phyloP scores from a whole-genome alignment of 345 rosid species.

The Rhodamnia argentea region DNA sequence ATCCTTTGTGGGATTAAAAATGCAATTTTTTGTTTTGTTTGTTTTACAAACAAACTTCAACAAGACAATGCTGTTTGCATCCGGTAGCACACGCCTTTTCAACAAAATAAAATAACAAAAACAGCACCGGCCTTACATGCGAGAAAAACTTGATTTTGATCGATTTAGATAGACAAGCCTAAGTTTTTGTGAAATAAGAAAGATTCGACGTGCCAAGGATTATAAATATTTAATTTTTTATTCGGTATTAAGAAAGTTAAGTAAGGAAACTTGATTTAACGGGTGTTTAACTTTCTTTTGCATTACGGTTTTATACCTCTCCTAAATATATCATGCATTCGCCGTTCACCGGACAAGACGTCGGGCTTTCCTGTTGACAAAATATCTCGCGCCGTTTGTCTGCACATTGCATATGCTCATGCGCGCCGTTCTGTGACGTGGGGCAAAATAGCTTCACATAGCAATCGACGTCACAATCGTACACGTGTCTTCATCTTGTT shows the following conservation, averaged over 20 bases:
- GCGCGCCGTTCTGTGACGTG: neutral
- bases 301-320: neutral
- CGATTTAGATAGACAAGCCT: neutral
- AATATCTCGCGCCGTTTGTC: fast-evolving
- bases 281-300: neutral
- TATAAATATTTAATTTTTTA: neutral
- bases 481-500: neutral
- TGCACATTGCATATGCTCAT: fast-evolving
- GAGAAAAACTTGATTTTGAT: neutral
- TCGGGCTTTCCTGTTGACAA: fast-evolving
- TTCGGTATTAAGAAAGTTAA: neutral
- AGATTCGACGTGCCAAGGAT: neutral
- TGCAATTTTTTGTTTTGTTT: too few species aligned
- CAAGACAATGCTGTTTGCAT: fast-evolving
- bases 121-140: neutral
- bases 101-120: neutral
- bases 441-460: neutral
- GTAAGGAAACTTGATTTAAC: neutral
- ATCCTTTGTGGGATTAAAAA: too few species aligned
- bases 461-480: neutral
- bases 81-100: neutral
- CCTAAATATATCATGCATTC: neutral
- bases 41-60: too few species aligned
- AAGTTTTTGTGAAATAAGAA: neutral
- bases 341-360: fast-evolving